Evolutionary conservation across 2,329 filamentous ascomycete genomes (phyloP).

Genomic region (Aspergillus hortae): DNA sequence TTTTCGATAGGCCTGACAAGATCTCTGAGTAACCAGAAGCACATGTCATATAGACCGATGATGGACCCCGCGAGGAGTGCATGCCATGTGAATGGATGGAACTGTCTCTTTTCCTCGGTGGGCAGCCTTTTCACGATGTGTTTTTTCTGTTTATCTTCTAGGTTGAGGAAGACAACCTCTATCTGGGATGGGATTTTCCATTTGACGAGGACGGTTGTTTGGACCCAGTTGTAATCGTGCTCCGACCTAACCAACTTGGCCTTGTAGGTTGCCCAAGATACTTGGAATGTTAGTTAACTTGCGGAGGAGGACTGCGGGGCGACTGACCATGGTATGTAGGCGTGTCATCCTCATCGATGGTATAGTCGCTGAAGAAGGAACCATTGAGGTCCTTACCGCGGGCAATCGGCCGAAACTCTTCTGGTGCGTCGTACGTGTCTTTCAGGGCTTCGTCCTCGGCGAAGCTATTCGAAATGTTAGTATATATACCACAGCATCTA

Average conservation of each 20-base stretch:
- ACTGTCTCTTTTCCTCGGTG: background rate
- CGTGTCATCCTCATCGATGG: background rate
- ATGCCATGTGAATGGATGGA: constrained; percentile 23
- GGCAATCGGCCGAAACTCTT: background rate
- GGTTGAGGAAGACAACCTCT: constrained; percentile 14
- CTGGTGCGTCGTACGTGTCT: background rate
- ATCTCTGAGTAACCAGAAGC: constrained; percentile 29
- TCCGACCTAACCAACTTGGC: background rate
- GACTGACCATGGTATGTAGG: background rate
- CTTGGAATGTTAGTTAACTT: background rate
- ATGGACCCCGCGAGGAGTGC: constrained; percentile 18
- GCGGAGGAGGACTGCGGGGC: background rate
- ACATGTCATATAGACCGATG: constrained; percentile 21
- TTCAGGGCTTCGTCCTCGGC: too few relatives aligned
- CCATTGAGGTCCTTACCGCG: background rate
- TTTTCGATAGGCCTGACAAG: constrained; percentile 28
- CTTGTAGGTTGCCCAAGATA: background rate
- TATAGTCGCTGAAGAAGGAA: background rate
- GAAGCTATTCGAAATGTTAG: too few relatives aligned
- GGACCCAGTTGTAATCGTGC: constrained; percentile 18
- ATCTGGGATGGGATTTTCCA: constrained; percentile 12
- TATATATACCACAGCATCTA: too few relatives aligned
- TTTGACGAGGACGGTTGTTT: constrained; percentile 18
- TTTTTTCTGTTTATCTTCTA: background rate
- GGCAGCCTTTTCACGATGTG: background rate